Evolutionary conservation across 306 rosid genomes (phyloP), one percentile per base, ranked within the genome.

Genomic region (Ammopiptanthus mongolicus): DNA sequence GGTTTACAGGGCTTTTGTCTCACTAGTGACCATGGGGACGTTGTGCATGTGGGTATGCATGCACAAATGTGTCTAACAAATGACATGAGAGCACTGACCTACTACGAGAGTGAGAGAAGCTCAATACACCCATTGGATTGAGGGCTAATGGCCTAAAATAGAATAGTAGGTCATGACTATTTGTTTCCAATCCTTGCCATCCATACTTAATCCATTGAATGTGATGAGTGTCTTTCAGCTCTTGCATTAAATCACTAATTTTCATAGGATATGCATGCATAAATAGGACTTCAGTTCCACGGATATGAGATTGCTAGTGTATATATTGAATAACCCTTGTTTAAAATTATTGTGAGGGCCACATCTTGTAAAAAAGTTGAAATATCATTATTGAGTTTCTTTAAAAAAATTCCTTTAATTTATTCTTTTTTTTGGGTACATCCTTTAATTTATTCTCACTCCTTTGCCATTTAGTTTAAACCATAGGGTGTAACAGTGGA

Each of bases 61-160:
- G 65, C 19, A 60, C 0, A 4, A 65, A 53, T 76, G 66, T 23
- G 55, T 65, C 67, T 55, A 76, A 25, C 44, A 51, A 14, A 37
- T 36, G 25, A 51, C 23, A 47, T 39, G 46, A 15, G 52, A 50
- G 53, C 31, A 53, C 53, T 11, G 22, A 22, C n/a, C 61, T 56
- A 21, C 46, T 5, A 25, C 69, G 60, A 22, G 62, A 46, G 46
- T 63, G 18, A 47, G 36, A 69, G 82, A 78, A 69, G 48, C 71
- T 22, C 44, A 48, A 56, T 31, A 28, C 13, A 15, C 55, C 8
- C 28, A 42, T 28, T 56, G 47, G 23, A 48, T 55, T 18, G n/a
- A 18, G 52, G 23, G 52, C 44, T 8, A 34, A 25, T 56, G 36
- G 5, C 68, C 48, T 66, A 13, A 56, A 56, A 28, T 31, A 69